Base-by-base conservation (phyloP, 192 early-diverging fungal genomes). In the Coemansia reversa region DNA sequence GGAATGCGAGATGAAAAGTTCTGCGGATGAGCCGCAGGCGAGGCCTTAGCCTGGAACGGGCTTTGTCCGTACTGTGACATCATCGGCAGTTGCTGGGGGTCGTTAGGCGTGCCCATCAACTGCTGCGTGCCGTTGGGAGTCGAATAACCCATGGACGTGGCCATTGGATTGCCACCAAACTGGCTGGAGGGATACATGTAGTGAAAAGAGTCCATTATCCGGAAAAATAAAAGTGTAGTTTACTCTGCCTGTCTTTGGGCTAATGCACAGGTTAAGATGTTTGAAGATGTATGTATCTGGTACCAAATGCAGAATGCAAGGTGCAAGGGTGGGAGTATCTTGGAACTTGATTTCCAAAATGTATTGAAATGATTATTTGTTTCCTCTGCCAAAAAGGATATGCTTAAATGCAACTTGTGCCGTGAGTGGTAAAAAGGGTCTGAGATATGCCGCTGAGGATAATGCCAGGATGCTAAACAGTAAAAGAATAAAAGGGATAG, bases 291-390 rank as follows among this genome's bases (percentile, higher is more conserved):
- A 56, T 4, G 24, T 55, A 27, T 47, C 19, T 56, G 39, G 39
- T 65, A 55, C 63, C 47, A 49, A 52, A 55, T 33, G 62, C 30
- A 63, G 51, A 69, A 62, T 56, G 62, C 47, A 63, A 35, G 47
- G 39, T 45, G 39, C 39, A 19, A 39, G 55, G 35, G 30, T 55
- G 50, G 39, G 39, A 45, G 39, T 45, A 45, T 45, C 39, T 45
- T 45, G 39, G 39, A 28, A 19, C 29, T 29, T 52, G 52, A 22
- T 23, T 42, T 51, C 39, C 39, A 45, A 90, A 85, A 60, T 93
- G 93, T 20, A 90, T 89, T 39, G 93, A 76, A 7, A 92, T 88
- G 23, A 92, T 60, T 2, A 90, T 55, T 93, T 69, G 23, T 22
- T 52, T 7, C 6, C 51, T 19, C 18, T 7, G 28, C 29, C 8